Evolutionary conservation across 768 basidiomycete genomes (phyloP), one percentile per base, ranked within the genome.

Genomic region (Piloderma croceum): DNA sequence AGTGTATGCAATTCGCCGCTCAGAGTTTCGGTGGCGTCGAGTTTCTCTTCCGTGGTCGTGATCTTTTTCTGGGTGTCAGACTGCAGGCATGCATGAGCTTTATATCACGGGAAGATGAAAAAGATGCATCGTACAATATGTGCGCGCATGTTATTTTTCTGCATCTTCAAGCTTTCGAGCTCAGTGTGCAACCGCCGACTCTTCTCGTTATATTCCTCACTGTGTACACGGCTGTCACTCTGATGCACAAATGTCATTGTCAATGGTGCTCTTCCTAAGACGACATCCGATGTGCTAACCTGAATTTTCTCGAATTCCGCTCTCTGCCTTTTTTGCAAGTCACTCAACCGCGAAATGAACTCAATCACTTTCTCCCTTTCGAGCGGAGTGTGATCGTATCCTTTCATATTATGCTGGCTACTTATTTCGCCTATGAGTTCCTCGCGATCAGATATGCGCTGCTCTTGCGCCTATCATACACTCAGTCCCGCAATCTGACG

Each of bases 311-410:
- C 82, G 9, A 78, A 73, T 42, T 83, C 79, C 10, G 60, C 49
- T n/a, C 69, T 76, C 45, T 84, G 81, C 45, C 70, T 74, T 24
- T 74, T 67, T 42, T 80, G 78, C 4, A 83, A 58, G 19, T 85
- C 81, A 4, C 63, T 66, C 3, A 96, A 63, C 36, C 73, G 75
- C 7, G 78, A 64, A 19, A 80, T 68, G 57, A 96, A 93, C 33
- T 90, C 83, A 21, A 72, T 58, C 15, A 91, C 71, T 56, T 90
- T 76, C 29, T 78, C 75, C 29, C 79, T 72, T 36, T 83, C 82
- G 24, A 92, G 68, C 2, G 82, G 81, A 0, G 79, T 71, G 36
- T 78, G 70, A 38, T 76, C 78, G 55, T 77, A 91, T 0, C 88
- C 90, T 36, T 79, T 77, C 49, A 97, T 81, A 7, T 73, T 70